Conservation (phyloP, 2,329 filamentous ascomycete species). For the Talaromyces sp. region DNA sequence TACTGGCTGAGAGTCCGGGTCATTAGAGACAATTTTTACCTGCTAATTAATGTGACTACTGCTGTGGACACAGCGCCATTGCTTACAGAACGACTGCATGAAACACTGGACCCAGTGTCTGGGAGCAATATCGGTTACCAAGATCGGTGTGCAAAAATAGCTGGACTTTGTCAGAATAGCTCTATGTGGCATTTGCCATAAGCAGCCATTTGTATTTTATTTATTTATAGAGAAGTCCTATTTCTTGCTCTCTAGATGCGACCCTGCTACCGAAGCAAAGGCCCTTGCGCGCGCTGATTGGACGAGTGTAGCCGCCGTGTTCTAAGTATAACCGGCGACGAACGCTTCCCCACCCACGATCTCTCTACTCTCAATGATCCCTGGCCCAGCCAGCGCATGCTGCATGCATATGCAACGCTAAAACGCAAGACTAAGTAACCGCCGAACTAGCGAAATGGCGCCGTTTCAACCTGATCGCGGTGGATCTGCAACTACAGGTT, state of each 20-base stretch:
- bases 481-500: not conserved
- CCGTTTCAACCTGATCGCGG: not conserved
- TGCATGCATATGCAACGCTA: not conserved
- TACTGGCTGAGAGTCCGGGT: not conserved
- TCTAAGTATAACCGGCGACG: not conserved
- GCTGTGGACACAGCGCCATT: not conserved
- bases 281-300: not conserved
- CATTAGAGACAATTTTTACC: not conserved
- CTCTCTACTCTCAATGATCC: conserved; percentile 1
- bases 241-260: not conserved
- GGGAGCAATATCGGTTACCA: not conserved
- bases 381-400: not conserved
- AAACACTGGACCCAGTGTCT: not conserved
- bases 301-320: not conserved
- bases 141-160: not conserved
- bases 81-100: not conserved
- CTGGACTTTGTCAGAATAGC: not conserved
- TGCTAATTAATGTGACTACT: not conserved
- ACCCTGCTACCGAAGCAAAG: not conserved
- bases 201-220: not conserved
- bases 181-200: not conserved
- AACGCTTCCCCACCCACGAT: conserved; percentile 7
- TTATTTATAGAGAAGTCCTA: not conserved
- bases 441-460: not conserved
- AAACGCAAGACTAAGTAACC: not conserved